phyloP scores from a whole-genome alignment of 2,329 filamentous ascomycete genomes.

The Ceratocystis colombiana region DNA sequence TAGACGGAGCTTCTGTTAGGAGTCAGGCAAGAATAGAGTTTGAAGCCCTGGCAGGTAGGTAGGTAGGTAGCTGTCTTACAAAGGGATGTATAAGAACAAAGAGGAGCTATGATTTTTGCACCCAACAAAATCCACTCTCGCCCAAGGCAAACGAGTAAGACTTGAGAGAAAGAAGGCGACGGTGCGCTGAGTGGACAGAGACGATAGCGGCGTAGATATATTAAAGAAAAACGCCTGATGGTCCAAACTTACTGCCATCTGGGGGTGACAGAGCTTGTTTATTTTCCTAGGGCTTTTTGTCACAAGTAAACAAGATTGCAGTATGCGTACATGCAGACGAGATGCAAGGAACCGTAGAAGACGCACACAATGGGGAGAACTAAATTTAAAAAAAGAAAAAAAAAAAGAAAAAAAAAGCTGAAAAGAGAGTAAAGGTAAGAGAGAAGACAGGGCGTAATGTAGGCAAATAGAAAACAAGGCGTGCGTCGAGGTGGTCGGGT shows the following conservation, averaged over 20 bases:
- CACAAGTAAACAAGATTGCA: constrained; percentile 4
- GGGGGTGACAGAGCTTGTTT: constrained; percentile 7
- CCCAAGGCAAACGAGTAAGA: not conserved
- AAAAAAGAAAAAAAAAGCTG: not conserved
- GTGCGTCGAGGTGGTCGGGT: not conserved
- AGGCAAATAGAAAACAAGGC: not conserved
- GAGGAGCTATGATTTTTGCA: constrained; percentile 3
- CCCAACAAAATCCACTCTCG: not conserved
- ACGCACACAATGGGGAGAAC: no score
- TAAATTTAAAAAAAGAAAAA: not conserved
- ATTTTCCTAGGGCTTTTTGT: constrained; percentile 14
- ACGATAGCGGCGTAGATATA: not conserved
- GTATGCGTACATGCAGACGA: constrained; percentile 5
- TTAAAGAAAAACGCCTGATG: not conserved
- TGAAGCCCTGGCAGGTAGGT: not conserved
- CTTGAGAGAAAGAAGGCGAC: not conserved
- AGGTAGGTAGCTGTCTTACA: not conserved
- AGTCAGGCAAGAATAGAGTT: not conserved
- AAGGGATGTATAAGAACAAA: not conserved
- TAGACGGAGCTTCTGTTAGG: not conserved
- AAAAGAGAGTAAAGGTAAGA: not conserved
- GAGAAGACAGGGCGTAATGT: not conserved
- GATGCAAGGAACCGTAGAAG: not conserved
- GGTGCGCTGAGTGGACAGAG: not conserved
- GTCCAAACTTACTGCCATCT: constrained; percentile 14